Percentiles rank a stretch among this genome's conserved stretches.
phyloP scores from a whole-genome alignment of 257 asterid species.

The Fraxinus americana region DNA sequence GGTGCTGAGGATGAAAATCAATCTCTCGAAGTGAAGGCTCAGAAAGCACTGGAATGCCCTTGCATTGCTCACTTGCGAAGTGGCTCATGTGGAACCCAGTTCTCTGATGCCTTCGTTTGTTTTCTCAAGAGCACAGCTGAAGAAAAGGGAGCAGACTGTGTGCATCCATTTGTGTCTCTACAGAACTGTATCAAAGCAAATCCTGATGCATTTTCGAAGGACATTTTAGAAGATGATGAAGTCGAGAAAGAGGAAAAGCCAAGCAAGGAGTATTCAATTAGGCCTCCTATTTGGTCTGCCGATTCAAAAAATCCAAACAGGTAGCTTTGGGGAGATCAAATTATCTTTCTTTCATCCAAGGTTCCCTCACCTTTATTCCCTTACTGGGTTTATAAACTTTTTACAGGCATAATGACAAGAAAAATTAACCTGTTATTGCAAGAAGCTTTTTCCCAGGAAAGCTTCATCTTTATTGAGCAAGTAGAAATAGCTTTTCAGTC shows the following conservation, averaged over 20 bases:
- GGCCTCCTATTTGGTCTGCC: constrained; percentile 74
- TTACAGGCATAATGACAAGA: too few relatives aligned
- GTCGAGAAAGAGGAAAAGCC: constrained; percentile 51
- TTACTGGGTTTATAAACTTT: not conserved
- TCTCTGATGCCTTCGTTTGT: constrained; percentile 85
- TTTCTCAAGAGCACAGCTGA: constrained; percentile 88
- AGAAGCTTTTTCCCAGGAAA: too few relatives aligned
- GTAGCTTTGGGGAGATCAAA: constrained; percentile 17
- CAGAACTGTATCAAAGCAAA: constrained; percentile 81
- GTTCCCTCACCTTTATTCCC: not conserved
- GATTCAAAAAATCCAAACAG: constrained; percentile 45
- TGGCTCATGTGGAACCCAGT: constrained; percentile 48
- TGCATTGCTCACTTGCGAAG: constrained; percentile 44
- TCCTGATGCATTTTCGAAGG: constrained; percentile 81
- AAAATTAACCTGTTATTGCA: too few relatives aligned
- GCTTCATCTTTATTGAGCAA: too few relatives aligned
- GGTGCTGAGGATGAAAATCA: constrained; percentile 51
- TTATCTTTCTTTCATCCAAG: not conserved
- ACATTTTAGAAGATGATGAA: constrained; percentile 58
- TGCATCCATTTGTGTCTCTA: constrained; percentile 77
- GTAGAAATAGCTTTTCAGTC: too few relatives aligned
- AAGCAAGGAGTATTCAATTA: constrained; percentile 40
- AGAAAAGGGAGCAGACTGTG: constrained; percentile 93
- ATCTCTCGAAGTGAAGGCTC: constrained; percentile 74
- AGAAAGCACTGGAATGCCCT: constrained; percentile 90